These are phyloP conservation scores for Sporothrix globosa DNA, from an alignment of 2,329 filamentous ascomycete species.

Conservation along the genomic window DNA sequence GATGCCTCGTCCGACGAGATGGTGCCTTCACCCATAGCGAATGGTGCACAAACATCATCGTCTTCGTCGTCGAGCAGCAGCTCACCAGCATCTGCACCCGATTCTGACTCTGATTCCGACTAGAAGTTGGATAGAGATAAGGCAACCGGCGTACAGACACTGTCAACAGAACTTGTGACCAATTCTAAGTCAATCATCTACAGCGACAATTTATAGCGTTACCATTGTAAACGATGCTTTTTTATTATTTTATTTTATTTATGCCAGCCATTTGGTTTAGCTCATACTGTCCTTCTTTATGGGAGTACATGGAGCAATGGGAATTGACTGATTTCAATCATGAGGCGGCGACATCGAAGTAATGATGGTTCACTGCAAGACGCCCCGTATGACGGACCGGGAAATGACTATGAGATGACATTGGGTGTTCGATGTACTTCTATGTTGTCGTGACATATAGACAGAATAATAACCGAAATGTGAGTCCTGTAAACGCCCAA, in stretches of 20 bases:
- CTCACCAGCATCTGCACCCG: slow-evolving; percentile 23
- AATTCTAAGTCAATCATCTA: neutral
- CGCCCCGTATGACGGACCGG: no score
- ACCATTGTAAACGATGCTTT: neutral
- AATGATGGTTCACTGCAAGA: no score
- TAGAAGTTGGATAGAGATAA: neutral
- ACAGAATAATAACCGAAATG: neutral
- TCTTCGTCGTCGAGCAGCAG: slow-evolving; percentile 40
- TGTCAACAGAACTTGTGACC: no score
- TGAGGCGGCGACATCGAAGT: no score
- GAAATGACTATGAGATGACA: no score
- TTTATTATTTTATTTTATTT: neutral
- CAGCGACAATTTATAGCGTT: neutral
- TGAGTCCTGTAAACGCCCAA: slow-evolving; percentile 9
- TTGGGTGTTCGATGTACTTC: neutral
- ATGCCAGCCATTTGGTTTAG: no score
- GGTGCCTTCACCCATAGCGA: neutral
- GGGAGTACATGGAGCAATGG: neutral
- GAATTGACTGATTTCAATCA: neutral
- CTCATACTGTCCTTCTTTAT: no score
- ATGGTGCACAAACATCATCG: slow-evolving; percentile 46
- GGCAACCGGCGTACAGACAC: no score
- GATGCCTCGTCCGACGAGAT: slow-evolving; percentile 30
- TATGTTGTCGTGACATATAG: neutral
- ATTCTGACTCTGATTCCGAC: slow-evolving; percentile 31